Percentiles rank a stretch among this genome's conserved stretches.
Evolutionary conservation across 768 basidiomycete species (phyloP).

Genomic region (Calocybe indica): DNA sequence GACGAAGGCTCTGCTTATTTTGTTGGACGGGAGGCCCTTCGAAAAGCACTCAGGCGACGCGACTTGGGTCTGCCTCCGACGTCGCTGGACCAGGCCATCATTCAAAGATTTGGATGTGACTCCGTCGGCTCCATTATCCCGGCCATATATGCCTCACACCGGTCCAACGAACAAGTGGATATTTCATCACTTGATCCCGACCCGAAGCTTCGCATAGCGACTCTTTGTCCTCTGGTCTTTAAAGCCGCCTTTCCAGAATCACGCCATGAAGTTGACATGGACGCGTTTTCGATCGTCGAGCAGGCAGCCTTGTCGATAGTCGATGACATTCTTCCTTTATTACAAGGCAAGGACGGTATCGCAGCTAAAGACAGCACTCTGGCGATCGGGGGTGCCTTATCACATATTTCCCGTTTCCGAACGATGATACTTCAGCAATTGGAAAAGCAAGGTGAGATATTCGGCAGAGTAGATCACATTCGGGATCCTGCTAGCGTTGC

Average conservation of each 20-base stretch:
- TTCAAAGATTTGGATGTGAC: conserved; percentile 14
- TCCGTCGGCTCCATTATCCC: conserved; percentile 14
- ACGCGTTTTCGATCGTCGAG: conserved; percentile 15
- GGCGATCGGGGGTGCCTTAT: conserved; percentile 18
- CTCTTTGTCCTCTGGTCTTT: conserved; percentile 15
- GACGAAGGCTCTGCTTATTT: conserved; percentile 20
- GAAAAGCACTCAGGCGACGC: conserved; percentile 10
- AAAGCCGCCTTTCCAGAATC: conserved; percentile 12
- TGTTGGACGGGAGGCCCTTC: conserved; percentile 18
- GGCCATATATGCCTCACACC: conserved; percentile 14
- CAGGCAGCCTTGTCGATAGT: conserved; percentile 11
- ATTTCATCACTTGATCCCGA: conserved; percentile 8
- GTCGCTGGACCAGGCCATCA: conserved; percentile 11
- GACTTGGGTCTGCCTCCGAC: conserved; percentile 14
- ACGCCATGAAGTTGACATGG: conserved; percentile 5
- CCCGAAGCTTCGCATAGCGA: conserved; percentile 19
- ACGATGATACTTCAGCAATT: conserved; percentile 9
- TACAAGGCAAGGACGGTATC: not conserved
- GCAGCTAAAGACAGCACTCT: conserved; percentile 9
- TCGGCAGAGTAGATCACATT: conserved; percentile 13
- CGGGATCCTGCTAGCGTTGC: conserved; percentile 13
- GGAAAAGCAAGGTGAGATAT: conserved; percentile 7
- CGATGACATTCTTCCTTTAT: conserved; percentile 5
- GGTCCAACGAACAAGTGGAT: conserved; percentile 5
- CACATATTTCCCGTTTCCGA: conserved; percentile 12